Evolutionary conservation across 148 eudicot genomes (phyloP).

Genomic region (Chenopodium formosanum): DNA sequence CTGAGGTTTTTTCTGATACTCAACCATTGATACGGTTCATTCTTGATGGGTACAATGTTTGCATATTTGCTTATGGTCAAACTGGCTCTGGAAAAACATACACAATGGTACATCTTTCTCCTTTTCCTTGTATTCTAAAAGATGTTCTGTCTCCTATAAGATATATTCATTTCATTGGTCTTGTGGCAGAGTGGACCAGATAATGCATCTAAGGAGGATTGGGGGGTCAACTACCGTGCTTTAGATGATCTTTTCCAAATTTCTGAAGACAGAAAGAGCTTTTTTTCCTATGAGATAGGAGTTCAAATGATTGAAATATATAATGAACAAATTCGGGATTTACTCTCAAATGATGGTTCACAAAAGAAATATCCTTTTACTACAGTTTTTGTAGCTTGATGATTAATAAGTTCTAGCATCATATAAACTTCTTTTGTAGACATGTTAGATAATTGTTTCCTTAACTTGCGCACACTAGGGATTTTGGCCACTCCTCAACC

Average conservation of each 20-base stretch:
- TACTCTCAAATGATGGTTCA: constrained; percentile 46
- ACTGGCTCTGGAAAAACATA: constrained; percentile 83
- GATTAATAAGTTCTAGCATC: neutral
- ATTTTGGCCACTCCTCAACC: constrained; percentile 50
- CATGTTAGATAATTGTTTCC: constrained; percentile 26
- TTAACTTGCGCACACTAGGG: constrained; percentile 59
- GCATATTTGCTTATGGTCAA: constrained; percentile 87
- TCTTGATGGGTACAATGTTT: constrained; percentile 76
- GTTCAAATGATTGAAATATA: constrained; percentile 84
- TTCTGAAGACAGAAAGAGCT: constrained; percentile 46
- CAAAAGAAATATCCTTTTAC: constrained; percentile 73
- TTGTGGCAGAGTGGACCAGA: constrained; percentile 56
- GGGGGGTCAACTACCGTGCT: constrained; percentile 79
- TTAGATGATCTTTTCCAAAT: constrained; percentile 59
- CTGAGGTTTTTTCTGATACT: constrained; percentile 54
- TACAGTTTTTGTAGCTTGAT: neutral
- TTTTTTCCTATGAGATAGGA: constrained; percentile 51
- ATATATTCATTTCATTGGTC: constrained; percentile 3
- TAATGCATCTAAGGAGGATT: constrained; percentile 48
- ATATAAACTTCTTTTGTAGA: neutral
- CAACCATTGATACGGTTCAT: constrained; percentile 65
- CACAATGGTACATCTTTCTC: constrained; percentile 54
- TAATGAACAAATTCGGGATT: constrained; percentile 74
- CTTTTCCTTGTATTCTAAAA: neutral
- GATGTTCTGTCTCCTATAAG: neutral